These are phyloP conservation scores for Podospora fimiseda DNA, from an alignment of 495 filamentous ascomycete species.

Conservation along the genomic window DNA sequence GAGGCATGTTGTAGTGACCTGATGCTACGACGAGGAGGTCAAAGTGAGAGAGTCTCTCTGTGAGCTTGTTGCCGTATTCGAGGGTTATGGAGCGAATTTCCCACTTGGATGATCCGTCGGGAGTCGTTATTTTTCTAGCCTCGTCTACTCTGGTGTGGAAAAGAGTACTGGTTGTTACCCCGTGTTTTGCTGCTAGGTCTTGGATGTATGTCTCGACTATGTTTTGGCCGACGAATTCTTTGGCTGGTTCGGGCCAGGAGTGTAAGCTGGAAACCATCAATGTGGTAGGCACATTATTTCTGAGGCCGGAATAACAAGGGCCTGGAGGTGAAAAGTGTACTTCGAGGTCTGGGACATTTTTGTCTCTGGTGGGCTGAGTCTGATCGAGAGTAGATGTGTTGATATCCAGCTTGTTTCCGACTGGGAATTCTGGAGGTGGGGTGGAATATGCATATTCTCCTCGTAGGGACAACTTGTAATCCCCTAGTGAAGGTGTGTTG, in stretches of 20 bases:
- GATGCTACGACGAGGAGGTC: conserved; percentile 53
- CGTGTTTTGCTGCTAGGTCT: conserved; percentile 43
- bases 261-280: conserved; percentile 55
- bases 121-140: conserved; percentile 38
- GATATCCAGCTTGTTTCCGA: not conserved
- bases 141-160: conserved; percentile 55
- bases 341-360: conserved; percentile 7
- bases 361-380: not conserved
- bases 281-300: conserved; percentile 59
- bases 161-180: conserved; percentile 42
- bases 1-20: conserved; percentile 54
- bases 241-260: conserved; percentile 53
- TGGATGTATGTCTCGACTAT: conserved; percentile 55
- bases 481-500: conserved; percentile 33
- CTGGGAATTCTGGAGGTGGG: conserved; percentile 10
- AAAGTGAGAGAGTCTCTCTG: conserved; percentile 34
- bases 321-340: conserved; percentile 31
- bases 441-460: conserved; percentile 17
- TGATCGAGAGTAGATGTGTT: not conserved
- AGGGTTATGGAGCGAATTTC: conserved; percentile 37
- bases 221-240: conserved; percentile 48
- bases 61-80: conserved; percentile 8
- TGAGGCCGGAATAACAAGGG: conserved; percentile 53
- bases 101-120: conserved; percentile 39
- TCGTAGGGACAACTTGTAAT: conserved; percentile 15